Evolutionary conservation across 768 basidiomycete genomes (phyloP), one percentile per base, ranked within the genome.

Genomic region (Tricholoma bakamatsutake): DNA sequence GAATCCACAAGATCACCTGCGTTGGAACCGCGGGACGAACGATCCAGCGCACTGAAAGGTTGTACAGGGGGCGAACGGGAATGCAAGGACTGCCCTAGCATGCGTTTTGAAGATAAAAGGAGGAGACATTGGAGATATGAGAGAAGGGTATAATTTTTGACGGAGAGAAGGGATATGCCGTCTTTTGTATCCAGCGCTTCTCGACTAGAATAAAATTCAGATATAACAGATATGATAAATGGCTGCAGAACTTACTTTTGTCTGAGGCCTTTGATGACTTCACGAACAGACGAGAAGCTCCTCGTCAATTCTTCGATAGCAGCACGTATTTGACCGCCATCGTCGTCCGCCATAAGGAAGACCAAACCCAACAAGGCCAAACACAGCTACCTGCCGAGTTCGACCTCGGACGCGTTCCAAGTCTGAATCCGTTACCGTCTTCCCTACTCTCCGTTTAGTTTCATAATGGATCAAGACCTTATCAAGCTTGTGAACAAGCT

Each of bases 401-500:
- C n/a, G n/a, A n/a, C n/a, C n/a, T n/a, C n/a, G 9, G 50, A 52
- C 50, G 51, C 51, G 51, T 39, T 51, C 40, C 37, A 39, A 39
- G 35, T 51, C 24, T 39, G 30, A 52, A 34, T 52, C 39, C 21
- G 11, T 6, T 6, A 8, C 37, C 37, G 18, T 37, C 27, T 15
- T 24, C 8, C 15, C 18, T 37, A 27, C 8, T 39, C 30, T 10
- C 24, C 53, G 21, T 24, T 24, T n/a, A n/a, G n/a, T 28, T 47
- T 33, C 50, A 64, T 58, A 55, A 98, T 98, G 95, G 95, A 98
- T 71, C 84, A 88, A 40, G 92, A 96, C 69, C 84, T 98, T 59
- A 98, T 98, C 61, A 87, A 87, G 64, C 82, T 96, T 12, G 95
- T 98, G 43, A 97, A 97, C 77, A 90, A 87, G 74, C 85, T 98